Conservation (phyloP, 169 alveolate species). For the Plasmodium blacklocki region DNA sequence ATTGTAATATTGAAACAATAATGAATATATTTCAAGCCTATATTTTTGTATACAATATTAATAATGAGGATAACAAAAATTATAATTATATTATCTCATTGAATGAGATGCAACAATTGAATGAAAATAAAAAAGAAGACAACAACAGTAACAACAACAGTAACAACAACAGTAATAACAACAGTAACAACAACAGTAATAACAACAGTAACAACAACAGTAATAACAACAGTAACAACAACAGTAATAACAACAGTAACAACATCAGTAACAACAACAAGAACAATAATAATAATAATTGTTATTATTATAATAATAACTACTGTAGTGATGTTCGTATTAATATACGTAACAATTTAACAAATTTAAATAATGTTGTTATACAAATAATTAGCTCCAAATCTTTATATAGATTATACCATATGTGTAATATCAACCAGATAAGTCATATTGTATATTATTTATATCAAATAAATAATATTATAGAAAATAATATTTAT, state of each 20-base stretch:
- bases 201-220: no score
- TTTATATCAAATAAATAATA: slow-evolving; percentile 48
- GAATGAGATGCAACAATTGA: no score
- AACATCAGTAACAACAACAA: no score
- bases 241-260: no score
- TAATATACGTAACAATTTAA: slow-evolving; percentile 15
- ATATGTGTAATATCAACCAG: slow-evolving; percentile 15
- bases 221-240: no score
- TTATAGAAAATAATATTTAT: slow-evolving; percentile 22
- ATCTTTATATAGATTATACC: slow-evolving; percentile 19
- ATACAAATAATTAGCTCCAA: slow-evolving; percentile 25
- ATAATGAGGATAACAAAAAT: slow-evolving; percentile 37
- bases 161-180: no score
- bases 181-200: no score
- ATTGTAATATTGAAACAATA: slow-evolving; percentile 46
- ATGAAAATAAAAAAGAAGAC: no score
- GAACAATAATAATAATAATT: no score
- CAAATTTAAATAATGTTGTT: slow-evolving; percentile 21
- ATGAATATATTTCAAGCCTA: slow-evolving; percentile 31
- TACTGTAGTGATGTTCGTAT: no score
- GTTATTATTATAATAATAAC: no score
- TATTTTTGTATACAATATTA: slow-evolving; percentile 46
- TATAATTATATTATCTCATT: background rate
- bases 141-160: background rate
- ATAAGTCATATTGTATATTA: slow-evolving; percentile 28